Percentiles rank a stretch among this genome's conserved stretches.
These are phyloP conservation scores for Lentinus brumalis DNA, from an alignment of 768 basidiomycete species.

Conservation along the genomic window DNA sequence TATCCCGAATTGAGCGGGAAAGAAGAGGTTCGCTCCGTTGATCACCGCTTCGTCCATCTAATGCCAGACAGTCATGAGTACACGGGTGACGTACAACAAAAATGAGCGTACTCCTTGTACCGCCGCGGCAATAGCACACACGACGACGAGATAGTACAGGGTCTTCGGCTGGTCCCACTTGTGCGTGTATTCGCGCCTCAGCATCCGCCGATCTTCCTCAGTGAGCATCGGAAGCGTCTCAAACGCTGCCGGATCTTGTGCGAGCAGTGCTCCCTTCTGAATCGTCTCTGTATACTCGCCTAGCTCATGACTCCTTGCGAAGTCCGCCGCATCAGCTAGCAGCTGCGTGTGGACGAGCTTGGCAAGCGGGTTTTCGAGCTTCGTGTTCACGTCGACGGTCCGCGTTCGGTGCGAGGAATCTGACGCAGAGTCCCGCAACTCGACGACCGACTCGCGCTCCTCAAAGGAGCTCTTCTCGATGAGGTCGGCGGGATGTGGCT, in stretches of 20 bases:
- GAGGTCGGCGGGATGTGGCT: background rate
- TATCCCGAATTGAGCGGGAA: conserved; percentile 56
- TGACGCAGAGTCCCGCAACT: conserved; percentile 3
- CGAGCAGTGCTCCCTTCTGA: conserved; percentile 69
- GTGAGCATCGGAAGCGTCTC: conserved; percentile 40
- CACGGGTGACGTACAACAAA: conserved; percentile 18
- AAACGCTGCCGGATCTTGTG: conserved; percentile 58
- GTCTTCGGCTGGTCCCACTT: conserved; percentile 48
- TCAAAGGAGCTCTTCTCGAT: conserved; percentile 1
- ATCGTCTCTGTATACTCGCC: conserved; percentile 41
- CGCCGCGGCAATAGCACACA: conserved; percentile 72
- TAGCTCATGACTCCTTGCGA: conserved; percentile 47
- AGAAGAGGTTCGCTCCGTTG: conserved; percentile 57
- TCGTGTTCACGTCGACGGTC: conserved; percentile 38
- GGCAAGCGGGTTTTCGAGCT: conserved; percentile 55
- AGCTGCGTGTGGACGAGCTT: conserved; percentile 62
- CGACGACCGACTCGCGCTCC: conserved; percentile 19
- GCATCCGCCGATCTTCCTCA: conserved; percentile 42
- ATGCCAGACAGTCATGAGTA: conserved; percentile 12
- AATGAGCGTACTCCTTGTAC: conserved; percentile 55
- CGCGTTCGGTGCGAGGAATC: background rate
- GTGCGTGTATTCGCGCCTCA: conserved; percentile 46
- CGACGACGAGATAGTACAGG: conserved; percentile 49
- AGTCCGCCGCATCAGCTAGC: conserved; percentile 57
- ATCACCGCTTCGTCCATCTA: conserved; percentile 52